Evolutionary conservation across 2,329 filamentous ascomycete species (phyloP), one percentile per base, ranked within the genome.

Genomic region (Calonectria leucothoes): DNA sequence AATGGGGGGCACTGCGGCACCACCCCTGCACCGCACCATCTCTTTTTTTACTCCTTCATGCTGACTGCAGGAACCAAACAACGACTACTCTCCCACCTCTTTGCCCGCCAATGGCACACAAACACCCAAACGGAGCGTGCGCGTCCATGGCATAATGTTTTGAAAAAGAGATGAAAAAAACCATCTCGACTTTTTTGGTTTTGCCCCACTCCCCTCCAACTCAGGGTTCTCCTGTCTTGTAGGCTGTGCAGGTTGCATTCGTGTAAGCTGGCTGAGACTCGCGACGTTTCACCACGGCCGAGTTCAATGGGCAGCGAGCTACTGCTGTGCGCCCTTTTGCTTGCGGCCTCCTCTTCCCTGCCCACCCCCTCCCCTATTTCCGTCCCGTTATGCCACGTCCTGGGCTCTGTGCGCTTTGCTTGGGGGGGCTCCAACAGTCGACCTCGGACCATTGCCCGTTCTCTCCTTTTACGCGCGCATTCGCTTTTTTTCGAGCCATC

Each of bases 241-340:
- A 25, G 37, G 39, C 66, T 59, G 55, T 61, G 55, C 14, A 55
- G 51, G 49, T 55, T 42, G 49, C 66, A 33, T 61, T 61, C 33
- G 52, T 66, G 55, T 37, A 37, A 45, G 31, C 20, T 49, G 42
- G 33, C 49, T 69, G 70, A 72, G 48, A 72, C 70, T 49, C 27
- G 31, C n/a, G 57, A 33, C 49, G 70, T 72, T 68, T 72, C 65
- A 72, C 66, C 23, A 72, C 39, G 14, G 37, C 57, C 17, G 37
- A 37, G 49, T 33, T 33, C 35, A 14, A 67, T 29, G 6, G 17
- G 20, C 37, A 51, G n/a, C n/a, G n/a, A n/a, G n/a, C n/a, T 55
- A 27, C 49, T 42, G 8, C 37, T 42, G 45, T 29, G 49, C 49
- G 11, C 27, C 66, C 33, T 61, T 61, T 61, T 59, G 35, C 35